Evolutionary conservation across 352 stramenopile species (phyloP).

Genomic region (Globisporangium nagaii): DNA sequence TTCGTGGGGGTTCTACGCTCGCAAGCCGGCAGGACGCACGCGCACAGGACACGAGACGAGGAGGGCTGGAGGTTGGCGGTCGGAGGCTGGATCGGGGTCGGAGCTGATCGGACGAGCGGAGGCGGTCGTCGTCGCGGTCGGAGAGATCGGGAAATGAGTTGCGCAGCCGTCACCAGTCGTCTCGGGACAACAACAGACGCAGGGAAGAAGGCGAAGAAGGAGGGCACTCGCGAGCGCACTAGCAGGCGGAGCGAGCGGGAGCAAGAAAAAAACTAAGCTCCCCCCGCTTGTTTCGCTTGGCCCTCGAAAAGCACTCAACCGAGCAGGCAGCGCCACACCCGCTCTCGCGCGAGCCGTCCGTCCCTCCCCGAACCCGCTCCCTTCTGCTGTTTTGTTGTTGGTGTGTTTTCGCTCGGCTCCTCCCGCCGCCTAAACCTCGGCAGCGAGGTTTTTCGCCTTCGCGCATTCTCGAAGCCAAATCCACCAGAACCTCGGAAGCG

Average conservation of each 20-base stretch:
- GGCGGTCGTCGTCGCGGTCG: background rate
- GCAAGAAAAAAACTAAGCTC: conserved; percentile 20
- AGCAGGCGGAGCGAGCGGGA: conserved; percentile 5
- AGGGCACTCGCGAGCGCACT: background rate
- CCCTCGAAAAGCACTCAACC: background rate
- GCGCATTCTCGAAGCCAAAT: background rate
- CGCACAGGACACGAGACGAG: background rate
- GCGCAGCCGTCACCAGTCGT: conserved; percentile 14
- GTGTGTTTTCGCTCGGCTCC: too few relatives aligned
- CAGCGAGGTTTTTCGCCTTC: conserved; percentile 5
- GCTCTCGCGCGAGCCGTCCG: conserved; percentile 3
- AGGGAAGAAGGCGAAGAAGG: background rate
- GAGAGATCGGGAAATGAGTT: conserved; percentile 15
- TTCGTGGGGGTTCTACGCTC: conserved; percentile 5
- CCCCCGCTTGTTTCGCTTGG: background rate
- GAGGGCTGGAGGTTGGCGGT: background rate
- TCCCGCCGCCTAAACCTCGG: background rate
- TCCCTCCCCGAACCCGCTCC: conserved; percentile 1
- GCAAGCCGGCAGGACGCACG: background rate
- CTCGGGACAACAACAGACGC: background rate
- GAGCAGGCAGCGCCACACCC: background rate
- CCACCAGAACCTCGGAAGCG: background rate
- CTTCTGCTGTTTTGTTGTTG: background rate
- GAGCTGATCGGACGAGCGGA: background rate
- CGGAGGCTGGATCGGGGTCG: background rate